Evolutionary conservation across 805 yeast genomes (phyloP), one percentile per base, ranked within the genome.

Genomic region (Kodamaea hsintzibuensis): DNA sequence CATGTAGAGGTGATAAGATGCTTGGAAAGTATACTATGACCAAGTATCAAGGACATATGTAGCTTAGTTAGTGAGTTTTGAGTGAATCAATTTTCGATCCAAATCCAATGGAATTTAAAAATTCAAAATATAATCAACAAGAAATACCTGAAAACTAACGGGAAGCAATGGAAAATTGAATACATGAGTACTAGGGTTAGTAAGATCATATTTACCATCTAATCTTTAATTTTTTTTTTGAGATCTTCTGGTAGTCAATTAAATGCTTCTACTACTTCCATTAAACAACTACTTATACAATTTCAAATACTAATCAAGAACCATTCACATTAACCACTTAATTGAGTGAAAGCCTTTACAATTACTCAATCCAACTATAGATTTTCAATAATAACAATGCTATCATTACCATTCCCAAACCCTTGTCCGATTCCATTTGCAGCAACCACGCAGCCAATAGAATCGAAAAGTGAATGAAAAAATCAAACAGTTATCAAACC

Each of bases 391-490:
- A n/a, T n/a, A n/a, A n/a, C n/a, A n/a, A n/a, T n/a, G n/a, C n/a
- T n/a, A n/a, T n/a, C n/a, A n/a, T n/a, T n/a, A n/a, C n/a, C n/a
- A n/a, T n/a, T n/a, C 18, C n/a, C 12, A 17, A 5, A 39, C 14
- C 3, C 42, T 6, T 22, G 25, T 14, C 17, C 42, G 17, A 13
- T 4, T 13, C 14, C 39, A 38, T 40, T 40, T 40, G 44, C 44
- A 40, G 44, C 44, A 40, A 6, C 44, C 44, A 38, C 42, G 19
- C 42, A 40, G 19, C 17, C 19, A 16, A 40, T 17, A 17, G 25
- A 40, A 40, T 14, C 13, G 25, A 40, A 40, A 40, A 12, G 8
- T 7, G 25, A 40, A 6, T 40, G 44, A 59, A 40, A 40, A 40
- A 40, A 40, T 17, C 44, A 40, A 40, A 40, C 25, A 17, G 19